phyloP scores from a whole-genome alignment of 1,284 basidiomycete species.

The Tilletia caries region DNA sequence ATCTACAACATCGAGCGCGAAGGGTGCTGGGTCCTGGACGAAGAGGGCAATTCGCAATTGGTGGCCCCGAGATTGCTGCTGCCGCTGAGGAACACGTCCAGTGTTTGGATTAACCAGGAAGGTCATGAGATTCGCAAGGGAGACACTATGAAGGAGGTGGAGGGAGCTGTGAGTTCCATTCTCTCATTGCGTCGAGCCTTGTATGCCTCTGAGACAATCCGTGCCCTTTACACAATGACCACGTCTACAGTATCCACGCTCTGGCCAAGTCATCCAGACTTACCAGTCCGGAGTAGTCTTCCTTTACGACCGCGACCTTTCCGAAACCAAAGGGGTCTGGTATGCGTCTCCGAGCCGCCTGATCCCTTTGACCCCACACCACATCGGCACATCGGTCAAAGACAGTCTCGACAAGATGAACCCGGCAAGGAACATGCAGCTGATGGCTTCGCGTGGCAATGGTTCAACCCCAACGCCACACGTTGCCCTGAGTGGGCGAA shows the following conservation, averaged over 20 bases:
- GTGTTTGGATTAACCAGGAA: conserved; percentile 67
- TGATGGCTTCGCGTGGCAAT: no score
- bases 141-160: conserved; percentile 89
- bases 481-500: no score
- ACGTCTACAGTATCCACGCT: conserved; percentile 65
- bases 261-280: conserved; percentile 88
- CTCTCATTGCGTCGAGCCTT: no score
- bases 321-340: conserved; percentile 93
- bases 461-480: no score
- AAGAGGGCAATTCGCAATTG: conserved; percentile 63
- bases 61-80: background rate
- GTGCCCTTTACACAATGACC: no score
- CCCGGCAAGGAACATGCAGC: no score
- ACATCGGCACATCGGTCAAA: no score
- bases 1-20: conserved; percentile 96
- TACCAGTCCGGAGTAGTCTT: conserved; percentile 93
- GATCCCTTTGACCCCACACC: no score
- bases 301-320: conserved; percentile 83
- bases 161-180: conserved; percentile 69
- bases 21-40: conserved; percentile 90
- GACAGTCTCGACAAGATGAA: no score
- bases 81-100: background rate
- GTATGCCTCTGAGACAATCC: conserved; percentile 3
- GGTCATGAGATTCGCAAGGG: conserved; percentile 72
- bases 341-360: conserved; percentile 68